phyloP scores from a whole-genome alignment of 768 basidiomycete genomes.

The Bullera alba region DNA sequence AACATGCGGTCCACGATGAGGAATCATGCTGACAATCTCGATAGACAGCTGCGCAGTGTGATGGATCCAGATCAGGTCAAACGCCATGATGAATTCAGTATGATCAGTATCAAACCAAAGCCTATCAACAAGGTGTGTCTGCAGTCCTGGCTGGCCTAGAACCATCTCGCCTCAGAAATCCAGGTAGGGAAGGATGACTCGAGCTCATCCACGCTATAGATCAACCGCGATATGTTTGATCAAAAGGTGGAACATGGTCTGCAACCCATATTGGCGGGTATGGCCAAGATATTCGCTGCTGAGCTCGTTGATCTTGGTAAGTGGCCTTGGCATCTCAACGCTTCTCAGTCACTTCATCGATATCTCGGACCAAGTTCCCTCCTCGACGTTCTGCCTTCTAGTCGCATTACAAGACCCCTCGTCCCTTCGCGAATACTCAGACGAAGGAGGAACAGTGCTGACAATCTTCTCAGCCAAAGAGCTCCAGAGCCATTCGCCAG shows the following conservation, averaged over 20 bases:
- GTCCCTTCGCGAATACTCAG: background rate
- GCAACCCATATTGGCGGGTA: conserved; percentile 20
- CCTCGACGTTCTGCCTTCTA: background rate
- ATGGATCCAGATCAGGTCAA: conserved; percentile 29
- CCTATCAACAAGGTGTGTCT: conserved; percentile 26
- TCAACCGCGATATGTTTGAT: conserved; percentile 33
- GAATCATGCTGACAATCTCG: background rate
- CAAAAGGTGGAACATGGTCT: conserved; percentile 18
- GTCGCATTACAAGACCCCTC: background rate
- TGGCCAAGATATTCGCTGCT: conserved; percentile 37
- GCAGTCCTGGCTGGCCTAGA: background rate
- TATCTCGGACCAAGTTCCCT: background rate
- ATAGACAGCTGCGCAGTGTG: conserved; percentile 11
- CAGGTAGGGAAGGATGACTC: background rate
- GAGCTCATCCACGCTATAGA: conserved; percentile 7
- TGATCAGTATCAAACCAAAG: conserved; percentile 17
- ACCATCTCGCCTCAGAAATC: background rate
- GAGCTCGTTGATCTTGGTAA: conserved; percentile 37
- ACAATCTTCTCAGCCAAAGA: conserved; percentile 33
- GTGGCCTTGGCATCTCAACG: conserved; percentile 6
- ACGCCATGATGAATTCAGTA: conserved; percentile 31
- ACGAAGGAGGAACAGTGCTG: conserved; percentile 1
- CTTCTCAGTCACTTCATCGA: background rate
- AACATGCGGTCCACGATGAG: background rate
- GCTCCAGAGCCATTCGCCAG: conserved; percentile 22